phyloP scores from a whole-genome alignment of 2,329 filamentous ascomycete species.

The Aspergillus melleus region DNA sequence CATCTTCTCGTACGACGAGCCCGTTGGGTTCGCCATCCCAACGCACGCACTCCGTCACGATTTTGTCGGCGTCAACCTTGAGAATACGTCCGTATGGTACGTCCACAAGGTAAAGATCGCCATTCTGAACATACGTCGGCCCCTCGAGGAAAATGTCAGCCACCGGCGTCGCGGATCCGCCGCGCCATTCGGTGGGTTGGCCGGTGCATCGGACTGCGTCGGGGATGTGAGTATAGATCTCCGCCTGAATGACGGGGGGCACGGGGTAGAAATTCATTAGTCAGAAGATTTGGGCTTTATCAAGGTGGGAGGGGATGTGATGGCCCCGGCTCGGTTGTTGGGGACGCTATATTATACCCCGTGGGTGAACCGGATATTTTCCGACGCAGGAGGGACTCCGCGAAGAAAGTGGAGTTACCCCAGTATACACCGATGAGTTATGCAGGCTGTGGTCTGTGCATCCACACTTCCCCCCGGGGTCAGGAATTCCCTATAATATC shows the following conservation, averaged over 20 bases:
- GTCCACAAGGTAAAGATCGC: slow-evolving; percentile 42
- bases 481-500: too few relatives aligned
- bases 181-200: slow-evolving; percentile 37
- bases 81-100: slow-evolving; percentile 44
- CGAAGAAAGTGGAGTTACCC: too few relatives aligned
- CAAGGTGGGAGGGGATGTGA: too few relatives aligned
- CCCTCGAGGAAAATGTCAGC: slow-evolving; percentile 45
- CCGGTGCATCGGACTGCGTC: slow-evolving; percentile 34
- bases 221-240: slow-evolving; percentile 39
- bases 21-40: slow-evolving; percentile 48
- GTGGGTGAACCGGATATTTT: neutral
- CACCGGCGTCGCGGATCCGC: slow-evolving; percentile 35
- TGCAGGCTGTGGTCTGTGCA: too few relatives aligned
- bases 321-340: neutral
- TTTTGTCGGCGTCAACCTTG: slow-evolving; percentile 30
- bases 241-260: slow-evolving; percentile 30
- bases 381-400: neutral
- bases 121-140: slow-evolving; percentile 31
- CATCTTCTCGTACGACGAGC: slow-evolving; percentile 34
- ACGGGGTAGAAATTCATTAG: slow-evolving; percentile 22
- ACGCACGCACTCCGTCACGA: slow-evolving; percentile 30
- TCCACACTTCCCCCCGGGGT: too few relatives aligned
- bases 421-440: too few relatives aligned
- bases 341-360: too few relatives aligned
- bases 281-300: neutral